phyloP scores from a whole-genome alignment of 192 early-diverging fungal species.

The Coemansia sp. region DNA sequence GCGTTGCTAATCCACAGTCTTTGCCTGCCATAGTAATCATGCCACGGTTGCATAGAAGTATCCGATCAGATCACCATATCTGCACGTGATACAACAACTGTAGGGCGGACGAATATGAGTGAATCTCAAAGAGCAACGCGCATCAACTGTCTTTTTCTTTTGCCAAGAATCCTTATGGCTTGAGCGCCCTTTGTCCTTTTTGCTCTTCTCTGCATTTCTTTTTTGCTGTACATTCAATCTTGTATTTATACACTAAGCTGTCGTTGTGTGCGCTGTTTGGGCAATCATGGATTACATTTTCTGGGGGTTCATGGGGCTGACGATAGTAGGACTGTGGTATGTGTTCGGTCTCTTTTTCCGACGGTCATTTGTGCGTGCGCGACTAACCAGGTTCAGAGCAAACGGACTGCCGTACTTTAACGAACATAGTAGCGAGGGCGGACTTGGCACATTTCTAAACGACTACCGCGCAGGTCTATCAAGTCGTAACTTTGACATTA shows the following conservation, averaged over 20 bases:
- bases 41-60: background rate
- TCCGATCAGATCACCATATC: background rate
- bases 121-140: too few relatives aligned
- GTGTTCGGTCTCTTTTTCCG: slow-evolving; percentile 38
- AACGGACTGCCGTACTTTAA: slow-evolving; percentile 14
- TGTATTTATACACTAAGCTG: slow-evolving; percentile 5
- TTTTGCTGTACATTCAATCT: slow-evolving; percentile 3
- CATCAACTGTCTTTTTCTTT: background rate
- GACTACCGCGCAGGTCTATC: slow-evolving; percentile 45
- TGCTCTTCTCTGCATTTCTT: background rate
- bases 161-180: background rate
- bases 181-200: background rate
- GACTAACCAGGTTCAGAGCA: slow-evolving; percentile 23
- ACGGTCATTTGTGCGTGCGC: slow-evolving; percentile 32
- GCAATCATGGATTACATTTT: slow-evolving; percentile 32
- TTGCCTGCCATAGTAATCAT: background rate
- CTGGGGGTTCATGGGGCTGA: slow-evolving; percentile 32
- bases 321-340: slow-evolving; percentile 42
- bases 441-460: slow-evolving; percentile 30
- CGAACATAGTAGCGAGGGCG: slow-evolving; percentile 1
- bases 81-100: slow-evolving; percentile 13
- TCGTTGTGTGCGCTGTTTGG: background rate
- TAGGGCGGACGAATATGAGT: slow-evolving; percentile 1
- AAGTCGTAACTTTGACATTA: slow-evolving; percentile 52
- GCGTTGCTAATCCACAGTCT: background rate